Conservation (phyloP, 1,284 basidiomycete genomes). For the Ceratobasidium sp. region DNA sequence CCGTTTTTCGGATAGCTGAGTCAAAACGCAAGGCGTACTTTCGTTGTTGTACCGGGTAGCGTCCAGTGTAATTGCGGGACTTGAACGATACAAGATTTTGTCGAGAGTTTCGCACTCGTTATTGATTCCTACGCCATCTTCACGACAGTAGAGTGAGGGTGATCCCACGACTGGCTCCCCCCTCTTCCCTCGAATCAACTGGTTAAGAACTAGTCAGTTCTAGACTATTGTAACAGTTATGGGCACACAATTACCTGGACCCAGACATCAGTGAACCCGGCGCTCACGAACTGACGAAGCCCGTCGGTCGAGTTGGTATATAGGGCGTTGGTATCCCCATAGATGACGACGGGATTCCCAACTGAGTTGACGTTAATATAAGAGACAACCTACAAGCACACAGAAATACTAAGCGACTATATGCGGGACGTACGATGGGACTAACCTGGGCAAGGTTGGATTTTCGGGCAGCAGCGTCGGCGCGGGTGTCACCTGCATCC, state of each 20-base stretch:
- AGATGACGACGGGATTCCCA: constrained; percentile 55
- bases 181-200: constrained; percentile 52
- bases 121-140: constrained; percentile 46
- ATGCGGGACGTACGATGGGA: background rate
- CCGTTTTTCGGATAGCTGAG: no score
- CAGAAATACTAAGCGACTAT: background rate
- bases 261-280: constrained; percentile 46
- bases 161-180: constrained; percentile 52
- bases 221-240: no score
- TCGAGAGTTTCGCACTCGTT: constrained; percentile 60
- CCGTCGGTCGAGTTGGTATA: constrained; percentile 53
- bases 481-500: constrained; percentile 58
- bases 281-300: constrained; percentile 15
- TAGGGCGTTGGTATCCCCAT: constrained; percentile 60
- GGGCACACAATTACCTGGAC: constrained; percentile 24
- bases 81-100: constrained; percentile 57
- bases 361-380: constrained; percentile 55
- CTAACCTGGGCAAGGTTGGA: constrained; percentile 57
- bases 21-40: no score
- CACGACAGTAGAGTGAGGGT: constrained; percentile 55
- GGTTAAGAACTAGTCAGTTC: background rate
- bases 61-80: constrained; percentile 52
- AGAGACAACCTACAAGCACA: constrained; percentile 49
- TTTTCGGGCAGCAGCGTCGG: constrained; percentile 56
- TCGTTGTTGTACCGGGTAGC: constrained; percentile 56